Evolutionary conservation across 176 grass and related monocot genomes (phyloP).

Genomic region (Oryza punctata): DNA sequence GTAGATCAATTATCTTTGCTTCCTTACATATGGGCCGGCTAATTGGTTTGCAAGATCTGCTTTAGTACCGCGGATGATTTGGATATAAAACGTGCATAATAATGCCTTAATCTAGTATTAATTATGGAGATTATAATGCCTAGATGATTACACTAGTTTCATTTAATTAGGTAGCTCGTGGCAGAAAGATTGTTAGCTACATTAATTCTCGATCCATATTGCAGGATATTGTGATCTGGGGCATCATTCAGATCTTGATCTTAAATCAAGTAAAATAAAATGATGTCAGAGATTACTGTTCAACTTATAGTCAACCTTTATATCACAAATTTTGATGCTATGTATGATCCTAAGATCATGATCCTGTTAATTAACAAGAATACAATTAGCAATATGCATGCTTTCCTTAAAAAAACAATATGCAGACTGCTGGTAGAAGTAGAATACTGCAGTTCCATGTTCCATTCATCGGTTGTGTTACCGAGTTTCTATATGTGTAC

Average conservation of each 20-base stretch:
- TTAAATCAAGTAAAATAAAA: background rate
- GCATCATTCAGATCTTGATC: background rate
- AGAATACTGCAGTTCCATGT: no score
- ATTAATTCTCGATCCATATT: background rate
- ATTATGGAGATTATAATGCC: background rate
- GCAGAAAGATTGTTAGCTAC: background rate
- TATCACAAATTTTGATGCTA: background rate
- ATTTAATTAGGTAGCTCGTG: background rate
- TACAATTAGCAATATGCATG: background rate
- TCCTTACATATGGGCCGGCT: conserved; percentile 11
- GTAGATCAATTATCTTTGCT: conserved; percentile 26
- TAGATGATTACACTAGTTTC: background rate
- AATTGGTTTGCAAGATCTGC: conserved; percentile 4
- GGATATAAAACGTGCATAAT: background rate
- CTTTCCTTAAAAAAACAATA: no score
- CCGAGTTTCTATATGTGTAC: no score
- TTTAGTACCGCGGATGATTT: conserved; percentile 7
- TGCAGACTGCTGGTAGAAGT: no score
- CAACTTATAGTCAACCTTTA: background rate
- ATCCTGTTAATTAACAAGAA: background rate
- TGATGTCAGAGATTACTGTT: background rate
- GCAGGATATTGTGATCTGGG: background rate
- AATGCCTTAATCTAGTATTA: background rate
- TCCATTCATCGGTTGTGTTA: no score
- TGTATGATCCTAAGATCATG: background rate